Percentiles rank a stretch among this genome's conserved stretches.
phyloP scores from a whole-genome alignment of 768 basidiomycete genomes.

The Lactifluus piperatus region DNA sequence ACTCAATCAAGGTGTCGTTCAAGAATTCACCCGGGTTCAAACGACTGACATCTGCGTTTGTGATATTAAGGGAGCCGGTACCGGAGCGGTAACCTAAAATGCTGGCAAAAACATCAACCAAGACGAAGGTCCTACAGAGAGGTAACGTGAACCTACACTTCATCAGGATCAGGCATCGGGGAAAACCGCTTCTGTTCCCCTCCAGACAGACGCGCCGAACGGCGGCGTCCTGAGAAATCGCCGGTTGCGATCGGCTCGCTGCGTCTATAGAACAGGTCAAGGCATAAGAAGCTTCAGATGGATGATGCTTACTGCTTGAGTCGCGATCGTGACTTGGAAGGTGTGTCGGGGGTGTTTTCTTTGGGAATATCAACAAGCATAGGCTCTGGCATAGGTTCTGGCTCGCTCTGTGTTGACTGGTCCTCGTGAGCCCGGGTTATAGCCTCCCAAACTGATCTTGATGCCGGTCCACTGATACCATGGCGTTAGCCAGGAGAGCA shows the following conservation, averaged over 20 bases:
- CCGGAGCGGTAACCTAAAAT: conserved; percentile 68
- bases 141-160: conserved; percentile 10
- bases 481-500: not conserved
- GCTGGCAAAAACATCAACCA: conserved; percentile 32
- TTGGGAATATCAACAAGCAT: not conserved
- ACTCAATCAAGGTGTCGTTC: conserved; percentile 96
- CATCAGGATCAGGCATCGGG: conserved; percentile 16
- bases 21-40: conserved; percentile 76
- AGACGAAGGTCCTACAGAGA: not conserved
- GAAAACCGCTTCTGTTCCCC: not conserved
- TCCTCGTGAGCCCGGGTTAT: not conserved
- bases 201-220: conserved; percentile 17
- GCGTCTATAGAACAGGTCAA: not conserved
- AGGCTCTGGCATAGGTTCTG: not conserved
- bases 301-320: not conserved
- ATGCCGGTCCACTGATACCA: conserved; percentile 3
- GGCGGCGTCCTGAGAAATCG: conserved; percentile 13
- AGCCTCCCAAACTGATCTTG: conserved; percentile 9
- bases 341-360: not conserved
- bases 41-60: conserved; percentile 65
- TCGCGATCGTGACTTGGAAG: not conserved
- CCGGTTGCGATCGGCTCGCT: not conserved
- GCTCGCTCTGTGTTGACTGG: not conserved
- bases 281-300: not conserved
- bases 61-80: conserved; percentile 74